Conservation (phyloP, 2,329 filamentous ascomycete species). For the Anthostomella pinea region DNA sequence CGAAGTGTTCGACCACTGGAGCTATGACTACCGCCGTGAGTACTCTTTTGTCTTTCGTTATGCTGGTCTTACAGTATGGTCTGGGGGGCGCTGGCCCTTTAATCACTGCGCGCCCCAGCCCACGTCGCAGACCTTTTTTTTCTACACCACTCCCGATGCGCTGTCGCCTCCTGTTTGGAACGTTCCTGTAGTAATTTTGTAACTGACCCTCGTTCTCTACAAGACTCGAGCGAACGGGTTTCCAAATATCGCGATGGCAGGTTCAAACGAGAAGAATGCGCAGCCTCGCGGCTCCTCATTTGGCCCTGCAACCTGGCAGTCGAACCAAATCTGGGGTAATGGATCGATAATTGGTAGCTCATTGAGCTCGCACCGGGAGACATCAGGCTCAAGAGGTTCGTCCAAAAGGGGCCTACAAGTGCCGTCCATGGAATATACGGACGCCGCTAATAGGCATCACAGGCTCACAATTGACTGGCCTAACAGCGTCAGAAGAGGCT, state of each 20-base stretch:
- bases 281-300: slow-evolving; percentile 42
- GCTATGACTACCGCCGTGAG: slow-evolving; percentile 29
- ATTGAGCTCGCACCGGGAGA: slow-evolving; percentile 44
- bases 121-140: no score
- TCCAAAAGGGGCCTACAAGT: no score
- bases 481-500: slow-evolving; percentile 36
- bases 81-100: neutral
- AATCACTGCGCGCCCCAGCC: no score
- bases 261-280: slow-evolving; percentile 30
- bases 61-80: neutral
- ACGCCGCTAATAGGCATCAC: no score
- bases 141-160: no score
- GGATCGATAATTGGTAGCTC: slow-evolving; percentile 42
- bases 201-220: neutral
- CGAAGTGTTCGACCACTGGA: no score
- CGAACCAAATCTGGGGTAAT: slow-evolving; percentile 51
- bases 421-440: no score
- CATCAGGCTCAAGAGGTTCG: slow-evolving; percentile 48
- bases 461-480: no score
- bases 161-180: slow-evolving; percentile 1
- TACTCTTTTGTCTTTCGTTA: slow-evolving; percentile 4
- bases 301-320: slow-evolving; percentile 35
- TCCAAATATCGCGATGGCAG: slow-evolving; percentile 35
- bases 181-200: neutral
- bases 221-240: slow-evolving; percentile 33